Conservation (phyloP, 1,139 yeast genomes). For the Protomyces inouyei region DNA sequence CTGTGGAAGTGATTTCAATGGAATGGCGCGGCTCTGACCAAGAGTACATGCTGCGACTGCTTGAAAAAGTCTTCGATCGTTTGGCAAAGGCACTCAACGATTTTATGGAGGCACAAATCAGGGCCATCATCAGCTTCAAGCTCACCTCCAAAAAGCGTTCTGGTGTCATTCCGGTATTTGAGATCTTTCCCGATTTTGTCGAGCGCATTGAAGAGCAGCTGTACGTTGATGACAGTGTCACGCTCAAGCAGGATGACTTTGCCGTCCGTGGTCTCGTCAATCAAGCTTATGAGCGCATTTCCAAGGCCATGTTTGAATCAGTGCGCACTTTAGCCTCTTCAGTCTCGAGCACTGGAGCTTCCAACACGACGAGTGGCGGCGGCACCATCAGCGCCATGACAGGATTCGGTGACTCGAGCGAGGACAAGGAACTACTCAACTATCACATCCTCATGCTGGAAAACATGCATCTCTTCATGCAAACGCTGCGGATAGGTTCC, state of each 20-base stretch:
- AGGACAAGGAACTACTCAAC: slow-evolving; percentile 53
- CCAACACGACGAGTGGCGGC: not conserved
- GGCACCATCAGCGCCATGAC: not conserved
- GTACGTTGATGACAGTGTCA: slow-evolving; percentile 33
- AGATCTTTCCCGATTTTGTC: slow-evolving; percentile 48
- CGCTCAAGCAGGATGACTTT: slow-evolving; percentile 28
- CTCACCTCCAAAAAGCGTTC: slow-evolving; percentile 44
- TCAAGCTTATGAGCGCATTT: slow-evolving; percentile 44
- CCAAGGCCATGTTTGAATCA: slow-evolving; percentile 38
- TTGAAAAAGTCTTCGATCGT: slow-evolving; percentile 53
- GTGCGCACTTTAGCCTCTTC: slow-evolving; percentile 38
- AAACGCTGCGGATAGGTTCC: slow-evolving; percentile 43
- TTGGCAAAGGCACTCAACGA: slow-evolving; percentile 56
- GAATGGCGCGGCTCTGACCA: slow-evolving; percentile 53
- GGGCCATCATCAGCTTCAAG: slow-evolving; percentile 51
- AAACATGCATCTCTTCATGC: slow-evolving; percentile 57
- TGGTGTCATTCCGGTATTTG: slow-evolving; percentile 46
- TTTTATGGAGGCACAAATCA: slow-evolving; percentile 54
- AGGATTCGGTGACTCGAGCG: slow-evolving; percentile 42
- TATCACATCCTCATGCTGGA: slow-evolving; percentile 59
- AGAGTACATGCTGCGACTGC: slow-evolving; percentile 57
- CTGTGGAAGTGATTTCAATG: slow-evolving; percentile 43
- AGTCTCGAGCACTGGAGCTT: slow-evolving; percentile 16
- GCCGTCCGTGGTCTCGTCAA: slow-evolving; percentile 44
- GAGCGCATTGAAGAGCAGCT: slow-evolving; percentile 41